Evolutionary conservation across 306 rosid species (phyloP).

Genomic region (Rubus parviflorus): DNA sequence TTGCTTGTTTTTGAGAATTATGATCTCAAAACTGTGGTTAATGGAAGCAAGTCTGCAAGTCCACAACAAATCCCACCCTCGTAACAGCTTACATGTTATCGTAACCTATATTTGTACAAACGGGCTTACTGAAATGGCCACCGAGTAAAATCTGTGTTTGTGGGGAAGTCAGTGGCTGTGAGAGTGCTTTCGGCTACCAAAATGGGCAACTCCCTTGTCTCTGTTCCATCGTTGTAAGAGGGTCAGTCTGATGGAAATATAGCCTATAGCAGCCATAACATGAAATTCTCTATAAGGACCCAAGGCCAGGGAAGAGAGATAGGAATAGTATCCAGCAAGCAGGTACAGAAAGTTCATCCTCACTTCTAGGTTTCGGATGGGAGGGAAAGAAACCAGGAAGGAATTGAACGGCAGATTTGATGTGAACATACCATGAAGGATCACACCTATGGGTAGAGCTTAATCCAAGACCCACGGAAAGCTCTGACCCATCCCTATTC

Average conservation of each 20-base stretch:
- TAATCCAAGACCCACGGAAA: slow-evolving; percentile 88
- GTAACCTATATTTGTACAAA: slow-evolving; percentile 3
- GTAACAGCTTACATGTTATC: neutral
- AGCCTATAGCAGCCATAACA: slow-evolving; percentile 71
- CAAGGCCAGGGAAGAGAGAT: slow-evolving; percentile 67
- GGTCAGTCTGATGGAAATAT: slow-evolving; percentile 53
- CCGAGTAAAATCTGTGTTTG: slow-evolving; percentile 12
- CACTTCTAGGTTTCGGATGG: slow-evolving; percentile 47
- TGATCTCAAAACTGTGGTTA: slow-evolving; percentile 23
- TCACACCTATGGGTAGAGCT: slow-evolving; percentile 67
- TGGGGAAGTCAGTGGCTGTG: slow-evolving; percentile 58
- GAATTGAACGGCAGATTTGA: slow-evolving; percentile 73
- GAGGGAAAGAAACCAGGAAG: slow-evolving; percentile 46
- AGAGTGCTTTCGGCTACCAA: slow-evolving; percentile 67
- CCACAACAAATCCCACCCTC: slow-evolving; percentile 19
- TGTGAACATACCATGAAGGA: slow-evolving; percentile 79
- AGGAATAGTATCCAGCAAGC: slow-evolving; percentile 73
- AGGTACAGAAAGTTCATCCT: slow-evolving; percentile 60
- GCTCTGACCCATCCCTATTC: slow-evolving; percentile 68
- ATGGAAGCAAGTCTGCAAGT: slow-evolving; percentile 23
- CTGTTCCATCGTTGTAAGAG: slow-evolving; percentile 43
- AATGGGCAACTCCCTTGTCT: slow-evolving; percentile 52
- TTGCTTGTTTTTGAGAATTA: slow-evolving; percentile 22
- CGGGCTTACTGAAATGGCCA: neutral
- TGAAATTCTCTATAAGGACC: slow-evolving; percentile 69